These are phyloP conservation scores for Sinapis alba DNA, from an alignment of 441 rosid genomes.

Conservation along the genomic window DNA sequence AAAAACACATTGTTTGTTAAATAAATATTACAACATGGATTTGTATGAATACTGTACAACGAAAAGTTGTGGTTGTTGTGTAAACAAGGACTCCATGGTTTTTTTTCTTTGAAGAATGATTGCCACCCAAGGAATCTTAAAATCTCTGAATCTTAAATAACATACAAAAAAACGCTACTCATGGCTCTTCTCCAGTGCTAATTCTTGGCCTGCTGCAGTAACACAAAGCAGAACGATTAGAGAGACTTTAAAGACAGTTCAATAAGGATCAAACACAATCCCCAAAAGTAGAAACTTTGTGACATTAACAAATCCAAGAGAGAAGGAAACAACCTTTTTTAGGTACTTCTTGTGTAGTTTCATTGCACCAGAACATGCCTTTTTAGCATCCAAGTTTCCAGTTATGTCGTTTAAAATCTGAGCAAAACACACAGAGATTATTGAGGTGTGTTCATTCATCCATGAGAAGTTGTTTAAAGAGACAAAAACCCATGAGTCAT, in stretches of 20 bases:
- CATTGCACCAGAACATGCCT: conserved; percentile 87
- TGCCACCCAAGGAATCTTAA: conserved; percentile 21
- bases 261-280: not conserved
- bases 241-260: not conserved
- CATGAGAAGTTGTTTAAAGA: too few species aligned
- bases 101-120: not conserved
- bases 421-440: not conserved
- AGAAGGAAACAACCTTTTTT: conserved; percentile 56
- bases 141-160: conserved; percentile 14
- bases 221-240: not conserved
- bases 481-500: too few species aligned
- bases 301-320: not conserved
- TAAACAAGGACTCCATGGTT: conserved; percentile 11
- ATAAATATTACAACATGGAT: conserved; percentile 21
- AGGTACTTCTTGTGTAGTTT: conserved; percentile 95
- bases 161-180: conserved; percentile 15
- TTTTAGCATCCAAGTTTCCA: conserved; percentile 88
- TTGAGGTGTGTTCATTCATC: too few species aligned
- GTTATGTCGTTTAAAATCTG: conserved; percentile 92
- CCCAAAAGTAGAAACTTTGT: not conserved
- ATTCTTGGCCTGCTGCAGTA: conserved; percentile 33
- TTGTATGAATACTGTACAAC: conserved; percentile 27
- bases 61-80: conserved; percentile 12
- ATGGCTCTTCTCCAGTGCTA: conserved; percentile 24
- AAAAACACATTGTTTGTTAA: not conserved